Evolutionary conservation across 495 filamentous ascomycete species (phyloP).

Genomic region (Beverwykella pulmonaria): DNA sequence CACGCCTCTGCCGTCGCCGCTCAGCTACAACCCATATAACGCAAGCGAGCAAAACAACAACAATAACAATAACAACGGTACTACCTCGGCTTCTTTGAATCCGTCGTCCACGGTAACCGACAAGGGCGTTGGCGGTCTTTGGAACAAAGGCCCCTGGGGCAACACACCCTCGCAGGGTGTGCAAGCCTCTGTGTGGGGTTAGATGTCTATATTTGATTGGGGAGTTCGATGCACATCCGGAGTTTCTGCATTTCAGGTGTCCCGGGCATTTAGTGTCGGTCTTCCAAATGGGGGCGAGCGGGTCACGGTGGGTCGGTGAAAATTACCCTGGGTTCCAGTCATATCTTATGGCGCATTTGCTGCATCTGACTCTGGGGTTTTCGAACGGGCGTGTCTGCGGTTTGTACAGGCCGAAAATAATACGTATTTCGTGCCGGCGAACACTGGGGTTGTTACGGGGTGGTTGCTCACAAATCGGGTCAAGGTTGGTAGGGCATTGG

Average conservation of each 20-base stretch:
- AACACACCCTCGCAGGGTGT: slow-evolving; percentile 42
- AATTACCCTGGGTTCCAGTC: slow-evolving; percentile 24
- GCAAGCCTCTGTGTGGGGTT: slow-evolving; percentile 51
- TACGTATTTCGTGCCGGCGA: neutral
- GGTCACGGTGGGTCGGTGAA: slow-evolving; percentile 34
- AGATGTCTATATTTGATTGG: slow-evolving; percentile 20
- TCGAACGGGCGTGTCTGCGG: slow-evolving; percentile 14
- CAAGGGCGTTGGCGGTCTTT: slow-evolving; percentile 40
- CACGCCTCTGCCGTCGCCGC: slow-evolving; percentile 84
- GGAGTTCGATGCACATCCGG: slow-evolving; percentile 42
- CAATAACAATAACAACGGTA: slow-evolving; percentile 42
- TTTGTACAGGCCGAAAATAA: slow-evolving; percentile 9
- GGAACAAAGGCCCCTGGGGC: slow-evolving; percentile 48
- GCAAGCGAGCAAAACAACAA: slow-evolving; percentile 52
- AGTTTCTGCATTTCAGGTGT: slow-evolving; percentile 46
- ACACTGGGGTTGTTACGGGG: slow-evolving; percentile 1
- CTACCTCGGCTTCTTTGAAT: slow-evolving; percentile 64
- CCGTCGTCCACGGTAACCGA: slow-evolving; percentile 46
- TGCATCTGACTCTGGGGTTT: slow-evolving; percentile 24
- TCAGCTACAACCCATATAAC: slow-evolving; percentile 74
- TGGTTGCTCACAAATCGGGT: slow-evolving; percentile 14
- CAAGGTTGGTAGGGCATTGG: slow-evolving; percentile 7
- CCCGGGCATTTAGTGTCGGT: slow-evolving; percentile 39
- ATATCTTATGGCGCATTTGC: slow-evolving; percentile 23
- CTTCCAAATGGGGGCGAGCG: slow-evolving; percentile 38